phyloP scores from a whole-genome alignment of 306 rosid species.

The Cucumis hystrix region DNA sequence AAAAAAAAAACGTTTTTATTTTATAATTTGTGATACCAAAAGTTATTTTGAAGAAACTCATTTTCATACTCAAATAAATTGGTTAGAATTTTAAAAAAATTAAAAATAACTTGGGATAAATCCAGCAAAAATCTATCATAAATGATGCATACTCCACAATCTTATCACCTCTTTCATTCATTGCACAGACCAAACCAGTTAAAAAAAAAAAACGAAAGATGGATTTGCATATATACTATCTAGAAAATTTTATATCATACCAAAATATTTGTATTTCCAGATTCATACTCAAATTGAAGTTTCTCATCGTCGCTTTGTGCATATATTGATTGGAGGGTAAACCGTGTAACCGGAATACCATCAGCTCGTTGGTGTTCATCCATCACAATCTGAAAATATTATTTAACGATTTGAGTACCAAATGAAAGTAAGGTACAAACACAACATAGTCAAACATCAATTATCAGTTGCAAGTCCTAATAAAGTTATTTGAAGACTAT shows the following conservation, averaged over 20 bases:
- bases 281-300: conserved; percentile 95
- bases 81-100: neutral
- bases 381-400: conserved; percentile 74
- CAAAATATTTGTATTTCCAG: conserved; percentile 85
- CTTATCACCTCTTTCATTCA: neutral
- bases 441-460: neutral
- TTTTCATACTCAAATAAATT: neutral
- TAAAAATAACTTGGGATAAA: neutral
- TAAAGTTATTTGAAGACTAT: neutral
- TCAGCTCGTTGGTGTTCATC: conserved; percentile 87
- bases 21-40: neutral
- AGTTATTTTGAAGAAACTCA: neutral
- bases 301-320: conserved; percentile 88
- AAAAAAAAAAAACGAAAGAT: neutral
- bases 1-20: neutral
- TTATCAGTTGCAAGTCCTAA: neutral
- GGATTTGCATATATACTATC: neutral
- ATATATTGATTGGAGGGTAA: conserved; percentile 82
- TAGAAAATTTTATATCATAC: conserved; percentile 23
- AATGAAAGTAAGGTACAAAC: neutral
- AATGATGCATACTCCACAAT: neutral
- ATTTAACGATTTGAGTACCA: neutral
- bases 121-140: neutral
- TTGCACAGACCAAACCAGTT: neutral
- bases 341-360: conserved; percentile 85